Evolutionary conservation across 495 filamentous ascomycete species (phyloP).

Genomic region (Usnea hakonensis): DNA sequence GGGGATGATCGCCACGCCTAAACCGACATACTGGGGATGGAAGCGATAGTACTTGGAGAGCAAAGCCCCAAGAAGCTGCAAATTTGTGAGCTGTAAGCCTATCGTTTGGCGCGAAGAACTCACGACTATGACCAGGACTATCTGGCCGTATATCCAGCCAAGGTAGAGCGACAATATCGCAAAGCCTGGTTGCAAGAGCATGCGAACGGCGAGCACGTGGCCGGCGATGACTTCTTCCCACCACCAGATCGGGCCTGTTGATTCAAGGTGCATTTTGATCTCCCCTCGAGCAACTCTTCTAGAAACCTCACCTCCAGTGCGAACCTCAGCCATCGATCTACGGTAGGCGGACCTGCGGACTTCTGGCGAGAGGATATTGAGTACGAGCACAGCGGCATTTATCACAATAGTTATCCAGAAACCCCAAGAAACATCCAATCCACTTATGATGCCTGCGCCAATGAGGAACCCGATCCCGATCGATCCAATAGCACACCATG

Average conservation of each 20-base stretch:
- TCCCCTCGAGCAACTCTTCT: slow-evolving; percentile 60
- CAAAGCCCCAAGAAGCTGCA: slow-evolving; percentile 57
- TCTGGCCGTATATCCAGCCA: slow-evolving; percentile 69
- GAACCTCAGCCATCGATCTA: slow-evolving; percentile 55
- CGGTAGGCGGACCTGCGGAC: slow-evolving; percentile 56
- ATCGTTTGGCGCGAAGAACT: slow-evolving; percentile 13
- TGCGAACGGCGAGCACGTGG: slow-evolving; percentile 53
- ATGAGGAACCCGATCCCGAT: slow-evolving; percentile 60
- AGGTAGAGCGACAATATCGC: slow-evolving; percentile 60
- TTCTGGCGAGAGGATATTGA: slow-evolving; percentile 61
- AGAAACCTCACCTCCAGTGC: slow-evolving; percentile 45
- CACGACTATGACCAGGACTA: slow-evolving; percentile 59
- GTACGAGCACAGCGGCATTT: slow-evolving; percentile 49
- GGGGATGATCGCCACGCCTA: slow-evolving; percentile 53
- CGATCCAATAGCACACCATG: slow-evolving; percentile 62
- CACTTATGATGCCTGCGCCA: slow-evolving; percentile 57
- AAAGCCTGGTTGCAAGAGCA: slow-evolving; percentile 66
- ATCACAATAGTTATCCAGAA: slow-evolving; percentile 63
- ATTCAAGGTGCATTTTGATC: slow-evolving; percentile 63
- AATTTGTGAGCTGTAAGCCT: not conserved
- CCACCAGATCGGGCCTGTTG: slow-evolving; percentile 64
- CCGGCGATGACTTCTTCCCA: slow-evolving; percentile 65
- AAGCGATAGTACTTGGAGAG: slow-evolving; percentile 56
- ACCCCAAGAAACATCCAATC: slow-evolving; percentile 56
- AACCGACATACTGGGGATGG: slow-evolving; percentile 53